Base-by-base conservation (phyloP, 176 grass and related monocot genomes). In the Eragrostis nindensis region DNA sequence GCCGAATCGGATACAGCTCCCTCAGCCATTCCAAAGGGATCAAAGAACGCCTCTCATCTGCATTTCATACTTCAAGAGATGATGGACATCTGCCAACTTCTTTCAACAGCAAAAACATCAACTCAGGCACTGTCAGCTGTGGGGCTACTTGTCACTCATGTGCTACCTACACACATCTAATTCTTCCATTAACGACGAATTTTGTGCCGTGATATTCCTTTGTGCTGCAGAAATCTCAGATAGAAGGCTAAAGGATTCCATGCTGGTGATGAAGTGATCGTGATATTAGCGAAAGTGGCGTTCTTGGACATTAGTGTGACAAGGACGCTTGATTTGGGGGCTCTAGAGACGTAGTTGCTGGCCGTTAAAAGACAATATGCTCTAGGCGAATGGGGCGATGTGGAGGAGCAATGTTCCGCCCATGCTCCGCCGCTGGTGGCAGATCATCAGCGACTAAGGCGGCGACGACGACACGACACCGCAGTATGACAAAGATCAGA, bases 351-450 rank as follows among this genome's bases (percentile, higher is more conserved):
- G 84, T 53, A 40, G 36, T 71, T 32, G 45, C 39, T 56, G n/a
- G 47, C 26, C 48, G 16, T 83, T 59, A 88, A 78, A 71, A 55
- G 80, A 66, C 77, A 76, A 29, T 72, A 66, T 59, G 48, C 74
- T 73, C 80, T 73, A 83, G 80, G 68, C 41, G 15, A 71, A 77
- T 49, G 46, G 66, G 46, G 40, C 15, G 73, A 68, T 40, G 79
- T 55, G 61, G 85, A 82, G 27, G 65, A 32, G 11, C 29, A 62
- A 41, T 49, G 57, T 68, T 45, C 57, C 46, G 40, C 61, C 62
- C 56, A 30, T 72, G 76, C 76, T 79, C 38, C 39, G 19, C 73
- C 46, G 85, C 74, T 82, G 66, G 40, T 71, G 54, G 67, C 68
- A 79, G 53, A 80, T 80, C 86, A 22, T 25, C 62, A 2, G 43